phyloP scores from a whole-genome alignment of 805 yeast genomes.

The Candida pini region DNA sequence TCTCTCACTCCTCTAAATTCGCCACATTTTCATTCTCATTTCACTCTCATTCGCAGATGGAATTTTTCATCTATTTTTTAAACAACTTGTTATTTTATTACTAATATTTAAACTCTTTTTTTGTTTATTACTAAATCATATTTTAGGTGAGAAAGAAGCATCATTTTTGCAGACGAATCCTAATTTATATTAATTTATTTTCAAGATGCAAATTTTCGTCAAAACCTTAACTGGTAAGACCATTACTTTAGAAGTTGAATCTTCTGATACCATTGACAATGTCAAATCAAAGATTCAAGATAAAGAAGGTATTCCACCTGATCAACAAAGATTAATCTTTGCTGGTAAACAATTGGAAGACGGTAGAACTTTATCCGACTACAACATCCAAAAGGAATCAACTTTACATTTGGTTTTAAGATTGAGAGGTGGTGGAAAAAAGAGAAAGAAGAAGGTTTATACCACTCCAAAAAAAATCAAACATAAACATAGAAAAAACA shows the following conservation, averaged over 20 bases:
- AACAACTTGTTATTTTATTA: too few relatives aligned
- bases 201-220: slow-evolving; percentile 64
- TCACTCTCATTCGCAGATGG: too few relatives aligned
- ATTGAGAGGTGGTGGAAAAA: slow-evolving; percentile 98
- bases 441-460: slow-evolving; percentile 99
- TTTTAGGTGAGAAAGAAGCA: slow-evolving; percentile 35
- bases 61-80: background rate
- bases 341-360: slow-evolving; percentile 99
- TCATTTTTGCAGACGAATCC: slow-evolving; percentile 32
- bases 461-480: slow-evolving; percentile 99
- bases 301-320: slow-evolving; percentile 99
- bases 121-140: too few relatives aligned
- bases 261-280: slow-evolving; percentile 97
- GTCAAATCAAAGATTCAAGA: slow-evolving; percentile 98
- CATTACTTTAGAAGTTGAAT: slow-evolving; percentile 98
- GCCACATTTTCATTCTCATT: too few relatives aligned
- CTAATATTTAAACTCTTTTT: too few relatives aligned
- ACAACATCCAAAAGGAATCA: slow-evolving; percentile 99
- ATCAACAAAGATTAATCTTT: slow-evolving; percentile 98
- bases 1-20: too few relatives aligned
- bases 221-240: slow-evolving; percentile 88
- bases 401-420: slow-evolving; percentile 93
- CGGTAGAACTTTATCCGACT: slow-evolving; percentile 97
- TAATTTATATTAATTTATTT: slow-evolving; percentile 2
- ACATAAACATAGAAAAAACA: slow-evolving; percentile 99